Evolutionary conservation across 768 basidiomycete genomes (phyloP).

Genomic region (Leccinellum rugosiceps): DNA sequence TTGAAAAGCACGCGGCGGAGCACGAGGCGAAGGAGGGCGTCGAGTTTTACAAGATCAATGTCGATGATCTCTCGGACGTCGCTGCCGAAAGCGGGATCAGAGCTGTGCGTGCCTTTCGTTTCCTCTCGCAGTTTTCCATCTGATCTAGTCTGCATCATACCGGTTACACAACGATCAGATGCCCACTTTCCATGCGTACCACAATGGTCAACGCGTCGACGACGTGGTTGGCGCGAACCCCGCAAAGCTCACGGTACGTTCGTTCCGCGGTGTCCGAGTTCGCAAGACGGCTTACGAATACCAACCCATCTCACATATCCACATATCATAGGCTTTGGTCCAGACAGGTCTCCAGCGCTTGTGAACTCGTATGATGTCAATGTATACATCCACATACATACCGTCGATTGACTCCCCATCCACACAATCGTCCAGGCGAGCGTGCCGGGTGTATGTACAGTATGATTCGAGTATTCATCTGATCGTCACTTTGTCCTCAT

Average conservation of each 20-base stretch:
- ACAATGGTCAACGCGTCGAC: background rate
- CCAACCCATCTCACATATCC: background rate
- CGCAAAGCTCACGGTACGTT: background rate
- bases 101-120: slow-evolving; percentile 40
- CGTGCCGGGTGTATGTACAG: too few relatives aligned
- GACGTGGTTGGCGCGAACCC: background rate
- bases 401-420: background rate
- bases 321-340: slow-evolving; percentile 1
- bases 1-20: background rate
- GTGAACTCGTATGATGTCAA: background rate
- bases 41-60: slow-evolving; percentile 71
- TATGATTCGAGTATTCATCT: background rate
- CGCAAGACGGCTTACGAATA: background rate
- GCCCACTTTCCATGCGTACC: slow-evolving; percentile 18
- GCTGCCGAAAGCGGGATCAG: slow-evolving; percentile 49
- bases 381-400: background rate
- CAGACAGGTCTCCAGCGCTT: fast-evolving
- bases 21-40: slow-evolving; percentile 24
- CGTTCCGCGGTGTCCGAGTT: background rate
- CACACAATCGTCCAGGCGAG: too few relatives aligned
- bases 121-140: too few relatives aligned
- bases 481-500: background rate
- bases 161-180: slow-evolving; percentile 7
- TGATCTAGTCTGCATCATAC: background rate
- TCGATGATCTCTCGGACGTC: slow-evolving; percentile 52